Base-by-base conservation (phyloP, 805 yeast species). In the Kuraishia ogatae region DNA sequence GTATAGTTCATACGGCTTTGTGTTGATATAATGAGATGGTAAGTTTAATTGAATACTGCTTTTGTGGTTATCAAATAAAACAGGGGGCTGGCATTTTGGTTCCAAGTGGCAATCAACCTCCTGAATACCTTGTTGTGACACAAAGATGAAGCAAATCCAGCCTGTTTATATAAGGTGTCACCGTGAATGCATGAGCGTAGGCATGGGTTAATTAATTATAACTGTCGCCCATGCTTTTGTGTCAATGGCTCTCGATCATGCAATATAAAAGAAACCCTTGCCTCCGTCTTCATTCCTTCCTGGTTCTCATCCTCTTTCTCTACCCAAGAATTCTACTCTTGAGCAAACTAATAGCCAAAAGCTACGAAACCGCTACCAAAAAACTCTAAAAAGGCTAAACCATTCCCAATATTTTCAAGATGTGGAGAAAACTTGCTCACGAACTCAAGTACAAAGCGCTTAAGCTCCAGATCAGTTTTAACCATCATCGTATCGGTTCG, bases 1-100 rank as follows among this genome's bases (percentile, higher is more conserved):
- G 55, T 59, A 50, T 55, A 21, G 51, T 59, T 47, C 50, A 75
- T 73, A 58, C 13, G 43, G n/a, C 43, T 35, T 35, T 35, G 43
- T 35, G 43, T 35, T 35, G 43, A 35, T 10, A 15, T 35, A 35
- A 26, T 22, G 15, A 11, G 2, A 20, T 50, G 17, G 8, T 22
- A 19, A 29, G 13, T 39, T 35, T 35, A 35, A 35, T 8, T 35
- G 15, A 35, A 11, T 11, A 10, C 43, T 35, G 15, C 43, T 35
- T 35, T 35, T 35, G 43, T 35, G 43, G 7, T 11, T 15, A 35
- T 35, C 17, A 35, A 3, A 11, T 35, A 35, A 35, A 35, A 8
- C 17, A 35, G 43, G 43, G 43, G 43, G 43, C 43, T 35, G 43
- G 43, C 11, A 35, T 35, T 11, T 10, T 10, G 43, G n/a, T 10